These are phyloP conservation scores for Yamadazyma scolyti DNA, from an alignment of 805 yeast species.

Conservation along the genomic window DNA sequence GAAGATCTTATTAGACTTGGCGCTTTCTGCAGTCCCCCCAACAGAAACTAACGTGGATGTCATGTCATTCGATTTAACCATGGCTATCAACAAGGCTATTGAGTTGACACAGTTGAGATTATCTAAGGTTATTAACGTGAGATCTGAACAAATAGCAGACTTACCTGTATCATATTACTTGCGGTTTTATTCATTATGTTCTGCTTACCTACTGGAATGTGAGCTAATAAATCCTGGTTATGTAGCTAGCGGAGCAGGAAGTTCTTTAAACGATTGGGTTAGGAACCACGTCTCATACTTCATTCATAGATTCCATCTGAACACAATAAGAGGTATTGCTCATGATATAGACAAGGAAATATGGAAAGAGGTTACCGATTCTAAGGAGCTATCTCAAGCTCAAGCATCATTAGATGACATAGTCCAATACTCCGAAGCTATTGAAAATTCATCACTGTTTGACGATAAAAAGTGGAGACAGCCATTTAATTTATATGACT, in stretches of 20 bases:
- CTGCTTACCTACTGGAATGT: slow-evolving; percentile 74
- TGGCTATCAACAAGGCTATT: slow-evolving; percentile 63
- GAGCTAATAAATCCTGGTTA: slow-evolving; percentile 75
- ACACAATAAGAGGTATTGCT: slow-evolving; percentile 44
- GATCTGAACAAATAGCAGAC: slow-evolving; percentile 66
- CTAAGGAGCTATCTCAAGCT: slow-evolving; percentile 25
- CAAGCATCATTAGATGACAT: slow-evolving; percentile 25
- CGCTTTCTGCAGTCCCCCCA: slow-evolving; percentile 36
- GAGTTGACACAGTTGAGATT: slow-evolving; percentile 71
- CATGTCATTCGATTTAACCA: slow-evolving; percentile 63
- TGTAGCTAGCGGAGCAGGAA: slow-evolving; percentile 47
- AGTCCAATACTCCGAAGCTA: slow-evolving; percentile 18
- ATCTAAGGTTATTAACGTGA: slow-evolving; percentile 71
- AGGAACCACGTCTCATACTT: slow-evolving; percentile 64
- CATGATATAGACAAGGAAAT: slow-evolving; percentile 58
- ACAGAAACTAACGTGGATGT: slow-evolving; percentile 30
- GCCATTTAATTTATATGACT: slow-evolving; percentile 21
- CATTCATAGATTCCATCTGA: slow-evolving; percentile 51
- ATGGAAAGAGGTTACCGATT: slow-evolving; percentile 75
- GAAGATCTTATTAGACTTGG: slow-evolving; percentile 69
- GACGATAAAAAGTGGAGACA: slow-evolving; percentile 26
- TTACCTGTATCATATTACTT: slow-evolving; percentile 60
- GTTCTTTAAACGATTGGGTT: slow-evolving; percentile 58
- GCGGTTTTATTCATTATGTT: slow-evolving; percentile 60
- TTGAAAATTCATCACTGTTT: slow-evolving; percentile 18